Evolutionary conservation across 108 stramenopile genomes (phyloP).

Genomic region (Cyclostephanos tholiformis): DNA sequence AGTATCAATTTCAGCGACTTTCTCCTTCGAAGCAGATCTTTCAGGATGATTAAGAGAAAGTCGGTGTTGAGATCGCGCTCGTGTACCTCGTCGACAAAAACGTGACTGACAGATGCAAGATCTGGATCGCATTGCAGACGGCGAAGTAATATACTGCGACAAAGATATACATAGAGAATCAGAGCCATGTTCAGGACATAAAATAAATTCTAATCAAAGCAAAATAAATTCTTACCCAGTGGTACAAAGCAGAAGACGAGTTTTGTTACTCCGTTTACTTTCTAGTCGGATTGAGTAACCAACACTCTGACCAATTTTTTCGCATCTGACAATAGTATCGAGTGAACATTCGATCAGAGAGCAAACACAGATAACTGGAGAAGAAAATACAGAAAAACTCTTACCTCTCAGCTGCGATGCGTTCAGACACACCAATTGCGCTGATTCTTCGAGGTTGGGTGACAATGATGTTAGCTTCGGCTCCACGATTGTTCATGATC

Average conservation of each 20-base stretch:
- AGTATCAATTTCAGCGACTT: conserved; percentile 83
- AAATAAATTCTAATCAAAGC: not conserved
- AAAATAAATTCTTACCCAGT: conserved; percentile 39
- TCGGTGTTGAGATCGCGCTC: conserved; percentile 90
- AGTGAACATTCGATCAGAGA: not conserved
- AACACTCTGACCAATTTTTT: conserved; percentile 75
- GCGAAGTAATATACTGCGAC: conserved; percentile 78
- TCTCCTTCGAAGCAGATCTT: conserved; percentile 71
- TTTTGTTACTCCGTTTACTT: conserved; percentile 61
- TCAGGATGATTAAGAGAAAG: conserved; percentile 88
- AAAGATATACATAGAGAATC: not conserved
- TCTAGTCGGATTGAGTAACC: conserved; percentile 92
- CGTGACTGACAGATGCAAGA: conserved; percentile 70
- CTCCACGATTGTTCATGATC: conserved; percentile 69
- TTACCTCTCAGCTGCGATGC: conserved; percentile 79
- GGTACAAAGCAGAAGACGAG: conserved; percentile 86
- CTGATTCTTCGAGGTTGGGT: conserved; percentile 92
- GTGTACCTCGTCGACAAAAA: conserved; percentile 90
- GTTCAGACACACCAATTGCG: conserved; percentile 91
- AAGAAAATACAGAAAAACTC: not conserved
- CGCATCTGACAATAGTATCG: conserved; percentile 38
- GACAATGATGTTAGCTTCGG: conserved; percentile 80
- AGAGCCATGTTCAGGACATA: not conserved
- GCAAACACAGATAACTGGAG: no score
- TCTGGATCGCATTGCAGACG: conserved; percentile 79